Evolutionary conservation across 495 filamentous ascomycete species (phyloP).

Genomic region (Trichoderma virens): DNA sequence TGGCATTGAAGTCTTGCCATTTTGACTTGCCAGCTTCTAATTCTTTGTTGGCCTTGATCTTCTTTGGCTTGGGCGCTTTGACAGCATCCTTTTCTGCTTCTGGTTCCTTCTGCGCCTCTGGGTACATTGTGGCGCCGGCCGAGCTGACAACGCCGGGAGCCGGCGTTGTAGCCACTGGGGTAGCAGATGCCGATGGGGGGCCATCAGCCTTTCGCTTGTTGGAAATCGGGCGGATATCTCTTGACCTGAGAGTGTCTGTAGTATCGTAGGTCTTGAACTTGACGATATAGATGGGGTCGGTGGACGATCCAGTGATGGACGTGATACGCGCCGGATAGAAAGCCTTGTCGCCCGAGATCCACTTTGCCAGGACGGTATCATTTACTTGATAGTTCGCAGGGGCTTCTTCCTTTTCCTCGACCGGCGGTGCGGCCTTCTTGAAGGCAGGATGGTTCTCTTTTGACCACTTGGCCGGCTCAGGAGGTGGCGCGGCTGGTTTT

Average conservation of each 20-base stretch:
- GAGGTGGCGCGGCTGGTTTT: slow-evolving; percentile 37
- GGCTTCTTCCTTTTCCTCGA: slow-evolving; percentile 36
- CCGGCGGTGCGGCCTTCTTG: slow-evolving; percentile 46
- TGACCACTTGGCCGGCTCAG: slow-evolving; percentile 59
- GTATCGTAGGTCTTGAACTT: slow-evolving; percentile 86
- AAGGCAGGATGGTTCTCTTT: slow-evolving; percentile 64
- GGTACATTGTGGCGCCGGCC: slow-evolving; percentile 79
- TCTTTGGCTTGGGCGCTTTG: slow-evolving; percentile 49
- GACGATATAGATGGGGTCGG: slow-evolving; percentile 83
- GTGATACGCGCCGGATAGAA: slow-evolving; percentile 94
- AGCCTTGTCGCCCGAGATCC: slow-evolving; percentile 77
- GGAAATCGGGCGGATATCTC: slow-evolving; percentile 73
- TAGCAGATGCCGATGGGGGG: slow-evolving; percentile 46
- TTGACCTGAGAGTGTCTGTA: slow-evolving; percentile 74
- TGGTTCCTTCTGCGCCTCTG: slow-evolving; percentile 61
- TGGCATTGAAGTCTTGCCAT: slow-evolving; percentile 85
- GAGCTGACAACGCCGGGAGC: slow-evolving; percentile 62
- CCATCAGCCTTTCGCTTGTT: slow-evolving; percentile 91
- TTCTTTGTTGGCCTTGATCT: slow-evolving; percentile 84
- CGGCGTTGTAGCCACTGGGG: slow-evolving; percentile 19
- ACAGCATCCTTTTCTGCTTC: slow-evolving; percentile 26
- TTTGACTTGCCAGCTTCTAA: slow-evolving; percentile 85
- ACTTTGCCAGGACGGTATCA: slow-evolving; percentile 82
- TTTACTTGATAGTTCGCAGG: slow-evolving; percentile 70
- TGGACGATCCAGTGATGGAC: slow-evolving; percentile 82